Base-by-base conservation (phyloP, 2,329 filamentous ascomycete genomes). In the Trichoderma citrinoviride region DNA sequence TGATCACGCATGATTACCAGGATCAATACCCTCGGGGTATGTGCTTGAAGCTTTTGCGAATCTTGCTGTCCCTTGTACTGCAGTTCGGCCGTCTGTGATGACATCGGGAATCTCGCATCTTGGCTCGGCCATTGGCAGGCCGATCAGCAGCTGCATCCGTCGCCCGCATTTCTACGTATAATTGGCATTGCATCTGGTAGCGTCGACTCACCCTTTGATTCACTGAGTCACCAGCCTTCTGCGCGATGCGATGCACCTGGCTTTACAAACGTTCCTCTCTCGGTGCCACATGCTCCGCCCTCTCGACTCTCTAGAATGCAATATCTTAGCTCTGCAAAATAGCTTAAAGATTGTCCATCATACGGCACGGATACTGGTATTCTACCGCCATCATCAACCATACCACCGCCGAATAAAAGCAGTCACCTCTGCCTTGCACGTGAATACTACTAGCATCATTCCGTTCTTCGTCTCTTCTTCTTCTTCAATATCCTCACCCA, bases 81-180 rank as follows among this genome's bases (percentile, higher is more conserved):
- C 10, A 37, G 33, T 37, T 37, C 33, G 17, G 25, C n/a, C 5
- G 49, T 17, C 19, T 37, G 0, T 57, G 55, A 46, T 17, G 6
- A n/a, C n/a, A n/a, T n/a, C n/a, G n/a, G n/a, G n/a, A 46, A 46
- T 47, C 52, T 54, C 52, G 33, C 33, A 23, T 44, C 7, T 15
- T 15, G 21, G 29, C n/a, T 33, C 53, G 12, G 33, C 53, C n/a
- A 25, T 21, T 43, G 29, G 47, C 57, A 41, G 37, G 23, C 25
- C 33, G 58, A 61, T 53, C 58, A 61, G 44, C n/a, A 61, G 47
- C 15, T 61, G 58, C 58, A 61, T 43, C 47, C 50, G 14, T 41
- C n/a, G 53, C 58, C 47, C 12, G 47, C 58, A 52, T 53, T 33
- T 4, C 10, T 37, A 49, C 12, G 37, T 19, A 15, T 8, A 19